These are phyloP conservation scores for Rhododendron henanense DNA, from an alignment of 148 eudicot genomes.

Conservation along the genomic window DNA sequence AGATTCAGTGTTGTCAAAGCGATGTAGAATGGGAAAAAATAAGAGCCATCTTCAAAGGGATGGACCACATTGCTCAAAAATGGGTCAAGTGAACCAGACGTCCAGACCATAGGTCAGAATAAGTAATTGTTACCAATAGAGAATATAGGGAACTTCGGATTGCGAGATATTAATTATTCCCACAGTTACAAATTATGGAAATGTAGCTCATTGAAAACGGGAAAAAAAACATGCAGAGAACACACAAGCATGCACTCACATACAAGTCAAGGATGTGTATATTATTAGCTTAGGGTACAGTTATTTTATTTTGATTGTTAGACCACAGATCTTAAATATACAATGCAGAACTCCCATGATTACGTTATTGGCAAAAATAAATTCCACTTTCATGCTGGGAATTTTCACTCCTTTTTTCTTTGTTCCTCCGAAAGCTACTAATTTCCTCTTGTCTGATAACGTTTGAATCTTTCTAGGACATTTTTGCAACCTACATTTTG, in stretches of 20 bases:
- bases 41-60: background rate
- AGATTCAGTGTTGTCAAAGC: background rate
- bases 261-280: background rate
- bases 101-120: background rate
- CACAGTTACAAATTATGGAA: background rate
- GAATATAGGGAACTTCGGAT: background rate
- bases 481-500: background rate
- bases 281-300: background rate
- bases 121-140: background rate
- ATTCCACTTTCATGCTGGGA: background rate
- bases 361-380: background rate
- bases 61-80: background rate
- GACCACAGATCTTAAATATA: background rate
- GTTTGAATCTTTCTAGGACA: background rate
- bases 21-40: background rate
- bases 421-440: background rate
- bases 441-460: background rate
- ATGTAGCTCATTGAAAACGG: background rate
- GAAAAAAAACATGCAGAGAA: background rate
- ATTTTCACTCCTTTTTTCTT: background rate
- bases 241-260: background rate
- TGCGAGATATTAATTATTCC: conserved; percentile 1
- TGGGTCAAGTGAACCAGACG: background rate
- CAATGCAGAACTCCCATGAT: background rate
- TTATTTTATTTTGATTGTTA: background rate